Percentiles rank a stretch among this genome's conserved stretches.
Evolutionary conservation across 2,329 filamentous ascomycete genomes (phyloP).

Genomic region (Elsinoe necatrix): DNA sequence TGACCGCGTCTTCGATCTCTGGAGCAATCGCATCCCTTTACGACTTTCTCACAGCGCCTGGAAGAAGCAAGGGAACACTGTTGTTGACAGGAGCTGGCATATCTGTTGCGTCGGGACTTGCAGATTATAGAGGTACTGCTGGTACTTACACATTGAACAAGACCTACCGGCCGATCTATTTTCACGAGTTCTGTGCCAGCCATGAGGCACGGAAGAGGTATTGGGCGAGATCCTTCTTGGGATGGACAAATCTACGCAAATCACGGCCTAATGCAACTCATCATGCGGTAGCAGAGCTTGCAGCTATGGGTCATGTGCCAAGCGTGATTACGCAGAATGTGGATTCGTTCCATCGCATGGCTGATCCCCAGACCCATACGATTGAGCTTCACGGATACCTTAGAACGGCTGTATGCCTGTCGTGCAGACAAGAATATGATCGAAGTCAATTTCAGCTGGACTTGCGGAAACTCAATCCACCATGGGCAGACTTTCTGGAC

Average conservation of each 20-base stretch:
- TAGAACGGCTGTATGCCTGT: conserved; percentile 69
- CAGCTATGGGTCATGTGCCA: conserved; percentile 60
- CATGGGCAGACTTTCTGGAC: conserved; percentile 69
- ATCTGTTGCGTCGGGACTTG: conserved; percentile 83
- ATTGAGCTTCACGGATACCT: conserved; percentile 90
- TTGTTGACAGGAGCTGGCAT: conserved; percentile 79
- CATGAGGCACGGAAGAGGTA: conserved; percentile 87
- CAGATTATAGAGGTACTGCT: conserved; percentile 82
- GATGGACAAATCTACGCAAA: conserved; percentile 73
- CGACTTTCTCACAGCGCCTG: conserved; percentile 60
- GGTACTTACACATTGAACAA: conserved; percentile 92
- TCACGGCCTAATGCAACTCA: conserved; percentile 76
- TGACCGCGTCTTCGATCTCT: conserved; percentile 57
- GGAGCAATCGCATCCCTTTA: conserved; percentile 71
- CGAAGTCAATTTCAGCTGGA: conserved; percentile 67
- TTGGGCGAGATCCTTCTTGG: conserved; percentile 90
- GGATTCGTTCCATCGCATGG: conserved; percentile 77
- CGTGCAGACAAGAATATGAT: conserved; percentile 63
- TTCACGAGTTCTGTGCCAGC: conserved; percentile 72
- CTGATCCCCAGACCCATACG: conserved; percentile 66
- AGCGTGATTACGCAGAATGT: conserved; percentile 92
- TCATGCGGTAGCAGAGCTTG: conserved; percentile 64
- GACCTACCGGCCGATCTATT: conserved; percentile 84
- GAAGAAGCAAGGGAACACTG: conserved; percentile 46
- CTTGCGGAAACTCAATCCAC: conserved; percentile 70